These are phyloP conservation scores for Zasmidium angulare DNA, from an alignment of 2,329 filamentous ascomycete genomes.

Conservation along the genomic window DNA sequence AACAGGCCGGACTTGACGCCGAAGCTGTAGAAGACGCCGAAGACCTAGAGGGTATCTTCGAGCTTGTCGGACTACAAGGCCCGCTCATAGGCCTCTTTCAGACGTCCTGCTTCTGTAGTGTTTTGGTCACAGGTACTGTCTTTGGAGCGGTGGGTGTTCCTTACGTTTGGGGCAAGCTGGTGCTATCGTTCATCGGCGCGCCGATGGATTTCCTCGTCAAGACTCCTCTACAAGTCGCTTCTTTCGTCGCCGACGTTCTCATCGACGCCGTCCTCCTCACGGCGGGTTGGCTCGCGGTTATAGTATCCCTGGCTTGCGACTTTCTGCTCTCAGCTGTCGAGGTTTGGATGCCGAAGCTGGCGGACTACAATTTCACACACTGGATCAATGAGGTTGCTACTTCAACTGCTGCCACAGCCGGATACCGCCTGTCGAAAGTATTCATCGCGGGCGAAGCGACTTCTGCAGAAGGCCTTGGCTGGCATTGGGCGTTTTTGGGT, in stretches of 20 bases:
- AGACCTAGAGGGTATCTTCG: conserved; percentile 93
- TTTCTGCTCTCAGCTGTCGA: conserved; percentile 11
- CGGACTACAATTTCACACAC: conserved; percentile 9
- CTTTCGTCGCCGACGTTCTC: conserved; percentile 72
- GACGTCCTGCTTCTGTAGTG: conserved; percentile 90
- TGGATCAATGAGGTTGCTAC: conserved; percentile 20
- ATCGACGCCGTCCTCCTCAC: conserved; percentile 72
- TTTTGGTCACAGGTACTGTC: conserved; percentile 84
- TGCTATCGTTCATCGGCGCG: conserved; percentile 75
- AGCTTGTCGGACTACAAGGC: conserved; percentile 93
- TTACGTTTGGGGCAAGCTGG: conserved; percentile 85
- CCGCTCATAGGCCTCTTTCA: conserved; percentile 87
- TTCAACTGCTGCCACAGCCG: conserved; percentile 24
- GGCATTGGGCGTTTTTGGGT: conserved; percentile 29
- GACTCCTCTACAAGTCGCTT: conserved; percentile 70
- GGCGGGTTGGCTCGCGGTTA: conserved; percentile 36
- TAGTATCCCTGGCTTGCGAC: conserved; percentile 11
- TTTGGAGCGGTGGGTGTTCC: conserved; percentile 84
- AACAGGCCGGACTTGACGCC: conserved; percentile 68
- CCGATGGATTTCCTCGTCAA: conserved; percentile 66
- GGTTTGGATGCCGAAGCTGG: conserved; percentile 10
- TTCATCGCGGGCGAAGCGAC: conserved; percentile 18
- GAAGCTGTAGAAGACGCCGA: conserved; percentile 79
- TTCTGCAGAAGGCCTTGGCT: conserved; percentile 17
- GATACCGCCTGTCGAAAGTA: conserved; percentile 21